Conservation (phyloP, 2,329 filamentous ascomycete species). For the Aspergillus japonicus region DNA sequence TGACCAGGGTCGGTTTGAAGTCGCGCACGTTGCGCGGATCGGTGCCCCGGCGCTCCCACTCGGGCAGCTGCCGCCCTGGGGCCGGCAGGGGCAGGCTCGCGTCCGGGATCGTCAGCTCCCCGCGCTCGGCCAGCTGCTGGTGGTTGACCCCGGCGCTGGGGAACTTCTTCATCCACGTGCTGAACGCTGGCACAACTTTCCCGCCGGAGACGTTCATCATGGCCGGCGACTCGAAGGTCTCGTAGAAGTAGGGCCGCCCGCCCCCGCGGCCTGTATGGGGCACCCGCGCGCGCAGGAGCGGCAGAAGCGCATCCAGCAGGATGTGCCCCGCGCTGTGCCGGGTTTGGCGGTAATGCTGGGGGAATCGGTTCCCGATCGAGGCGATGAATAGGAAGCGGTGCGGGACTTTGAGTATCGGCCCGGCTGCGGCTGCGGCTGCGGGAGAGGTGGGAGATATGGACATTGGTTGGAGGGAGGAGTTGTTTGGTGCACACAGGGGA, state of each 20-base stretch:
- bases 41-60: constrained; percentile 23
- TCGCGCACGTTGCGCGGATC: constrained; percentile 13
- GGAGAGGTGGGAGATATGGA: constrained; percentile 1
- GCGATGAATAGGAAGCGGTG: constrained; percentile 65
- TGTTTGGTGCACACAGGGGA: too few relatives aligned
- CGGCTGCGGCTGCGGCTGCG: background rate
- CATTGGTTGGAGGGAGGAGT: background rate
- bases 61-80: background rate
- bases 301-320: constrained; percentile 63
- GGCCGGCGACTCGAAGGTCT: constrained; percentile 66
- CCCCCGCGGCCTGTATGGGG: constrained; percentile 44
- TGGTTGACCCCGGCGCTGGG: constrained; percentile 11
- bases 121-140: constrained; percentile 8
- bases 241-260: constrained; percentile 50
- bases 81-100: too few relatives aligned
- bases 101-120: background rate
- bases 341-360: constrained; percentile 67
- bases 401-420: constrained; percentile 17
- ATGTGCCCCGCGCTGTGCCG: constrained; percentile 87
- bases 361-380: constrained; percentile 76
- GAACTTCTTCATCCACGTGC: background rate
- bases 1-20: constrained; percentile 56
- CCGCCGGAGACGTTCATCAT: constrained; percentile 84
- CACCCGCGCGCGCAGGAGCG: constrained; percentile 46
- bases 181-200: constrained; percentile 54